Base-by-base conservation (phyloP, 2,329 filamentous ascomycete genomes). In the Botrytis medusae region DNA sequence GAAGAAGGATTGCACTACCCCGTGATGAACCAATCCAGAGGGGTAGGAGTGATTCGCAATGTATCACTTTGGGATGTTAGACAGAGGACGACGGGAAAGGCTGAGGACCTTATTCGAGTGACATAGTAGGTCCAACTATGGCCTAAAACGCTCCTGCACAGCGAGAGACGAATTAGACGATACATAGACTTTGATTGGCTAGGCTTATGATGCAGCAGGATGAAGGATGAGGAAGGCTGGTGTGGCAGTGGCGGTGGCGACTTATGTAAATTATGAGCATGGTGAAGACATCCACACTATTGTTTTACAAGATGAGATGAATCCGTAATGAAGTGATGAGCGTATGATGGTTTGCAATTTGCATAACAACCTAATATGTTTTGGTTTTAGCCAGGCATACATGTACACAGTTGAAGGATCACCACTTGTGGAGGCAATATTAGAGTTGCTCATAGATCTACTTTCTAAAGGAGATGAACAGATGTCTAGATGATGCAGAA, bases 171-270 rank as follows among this genome's bases (percentile, higher is more conserved):
- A 20, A 54, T 40, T 8, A 51, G 63, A 67, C 44, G 18, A 14
- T 46, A 37, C 16, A 40, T 9, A 18, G 9, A 10, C n/a, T 51
- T n/a, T 51, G 9, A 57, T 25, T 59, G 51, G 37, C 9, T 42
- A 29, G 34, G 67, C 4, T 69, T 69, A 42, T 6, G n/a, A 44
- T 40, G 37, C 20, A 40, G 67, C 4, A 57, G 25, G 48, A 51
- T 20, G 29, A 37, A 48, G 29, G 63, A 69, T 54, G 34, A 32
- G 34, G n/a, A 37, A 46, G 48, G 51, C 48, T 69, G 22, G 37
- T 59, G 67, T 69, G 67, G 51, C 67, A 44, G 64, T 67, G 64
- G 64, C 44, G n/a, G 48, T 69, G 51, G 48, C 34, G 40, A 69
- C n/a, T 42, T 14, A 54, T 54, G 44, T 42, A 57, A 32, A 25